Conservation (phyloP, 306 rosid species). For the Clitoria ternatea region DNA sequence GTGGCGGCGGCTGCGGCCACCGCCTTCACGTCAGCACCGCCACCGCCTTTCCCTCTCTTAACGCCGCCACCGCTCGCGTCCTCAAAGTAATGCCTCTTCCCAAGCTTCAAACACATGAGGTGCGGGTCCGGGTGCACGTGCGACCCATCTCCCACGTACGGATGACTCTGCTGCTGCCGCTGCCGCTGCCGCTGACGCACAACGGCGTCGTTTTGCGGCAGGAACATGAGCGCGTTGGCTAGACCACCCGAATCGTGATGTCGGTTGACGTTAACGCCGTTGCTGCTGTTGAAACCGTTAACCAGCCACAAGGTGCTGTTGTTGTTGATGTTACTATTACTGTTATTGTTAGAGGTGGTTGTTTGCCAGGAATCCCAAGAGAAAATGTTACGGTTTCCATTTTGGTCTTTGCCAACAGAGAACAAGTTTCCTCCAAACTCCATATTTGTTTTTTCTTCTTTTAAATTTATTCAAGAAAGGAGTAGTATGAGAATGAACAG, state of each 20-base stretch:
- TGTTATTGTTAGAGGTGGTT: constrained; percentile 10
- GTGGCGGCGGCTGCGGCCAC: no score
- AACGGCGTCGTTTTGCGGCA: background rate
- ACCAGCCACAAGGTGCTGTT: constrained; percentile 7
- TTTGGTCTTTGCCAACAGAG: constrained; percentile 47
- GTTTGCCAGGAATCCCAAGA: constrained; percentile 60
- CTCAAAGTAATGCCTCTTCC: constrained; percentile 91
- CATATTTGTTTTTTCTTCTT: background rate
- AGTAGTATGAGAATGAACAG: no score
- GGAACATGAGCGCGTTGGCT: constrained; percentile 27
- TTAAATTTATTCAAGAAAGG: no score
- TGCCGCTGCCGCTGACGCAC: background rate
- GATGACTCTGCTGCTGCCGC: background rate
- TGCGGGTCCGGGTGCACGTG: constrained; percentile 70
- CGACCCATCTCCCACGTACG: constrained; percentile 37
- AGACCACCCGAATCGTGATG: background rate
- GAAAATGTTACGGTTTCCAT: constrained; percentile 24
- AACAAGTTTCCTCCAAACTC: constrained; percentile 54
- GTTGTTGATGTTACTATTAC: background rate
- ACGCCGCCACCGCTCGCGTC: constrained; percentile 30
- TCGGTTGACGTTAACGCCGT: background rate
- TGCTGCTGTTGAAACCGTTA: background rate
- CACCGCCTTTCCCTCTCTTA: constrained; percentile 42
- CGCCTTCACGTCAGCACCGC: background rate
- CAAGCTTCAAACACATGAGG: constrained; percentile 80